Base-by-base conservation (phyloP, 805 yeast species). In the Grigorovia humatica region DNA sequence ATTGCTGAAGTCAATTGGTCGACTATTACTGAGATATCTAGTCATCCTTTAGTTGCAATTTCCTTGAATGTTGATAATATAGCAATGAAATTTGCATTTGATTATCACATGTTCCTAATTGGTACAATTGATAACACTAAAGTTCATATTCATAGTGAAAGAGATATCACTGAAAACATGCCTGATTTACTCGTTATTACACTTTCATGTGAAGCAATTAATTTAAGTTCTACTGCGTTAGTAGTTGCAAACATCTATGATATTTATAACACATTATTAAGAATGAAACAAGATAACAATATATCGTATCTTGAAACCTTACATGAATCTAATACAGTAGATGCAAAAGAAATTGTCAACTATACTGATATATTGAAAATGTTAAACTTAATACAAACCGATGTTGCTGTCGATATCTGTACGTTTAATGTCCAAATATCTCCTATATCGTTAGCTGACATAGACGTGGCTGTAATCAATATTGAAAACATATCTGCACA, bases 241-340 rank as follows among this genome's bases (percentile, higher is more conserved):
- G 83, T 95, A 0, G 93, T 93, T 0, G 83, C 96, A 0, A 88
- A 85, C 60, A 71, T 88, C 32, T 74, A 83, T 56, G 96, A 90
- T 65, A 82, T 93, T 46, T 77, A 79, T 60, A 81, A 82, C 51
- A 81, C 93, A 1, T 69, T 87, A 18, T 66, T 77, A 48, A 74
- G 96, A 58, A 82, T 89, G 72, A 74, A 80, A 42, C 85, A 83
- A 57, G 96, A 88, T 55, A 83, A 80, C 57, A 76, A 75, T 55
- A 73, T 78, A 2, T 84, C 93, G 0, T 89, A 89, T 62, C 78
- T 75, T 46, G 95, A 88, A 56, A 88, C 86, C 3, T 70, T 88
- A 53, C 74, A 77, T 43, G 90, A 83, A 57, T 80, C 87, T 0
- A 71, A 65, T 70, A 46, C 63, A 13, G 43, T 60, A 17, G 63